Base-by-base conservation (phyloP, 495 filamentous ascomycete species). In the Xylona heveae region DNA sequence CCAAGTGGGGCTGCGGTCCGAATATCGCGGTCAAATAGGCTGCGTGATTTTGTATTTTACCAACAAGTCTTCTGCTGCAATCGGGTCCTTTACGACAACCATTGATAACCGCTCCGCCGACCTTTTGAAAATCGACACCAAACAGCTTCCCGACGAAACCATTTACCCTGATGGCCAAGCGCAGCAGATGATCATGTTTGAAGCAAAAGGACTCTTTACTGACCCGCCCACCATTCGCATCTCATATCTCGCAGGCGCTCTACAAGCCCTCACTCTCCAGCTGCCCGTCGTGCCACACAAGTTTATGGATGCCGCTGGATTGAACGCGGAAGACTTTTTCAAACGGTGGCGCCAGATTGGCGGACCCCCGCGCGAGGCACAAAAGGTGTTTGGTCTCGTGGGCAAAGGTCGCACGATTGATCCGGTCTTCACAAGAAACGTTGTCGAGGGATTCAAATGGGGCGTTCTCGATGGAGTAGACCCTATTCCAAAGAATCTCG, bases 321-420 rank as follows among this genome's bases (percentile, higher is more conserved):
- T 99, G 23, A 64, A 64, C 6, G 70, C 71, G 0, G 88, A 94
- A 30, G 88, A 95, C 38, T 99, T 95, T 54, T 99, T 99, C 59
- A 94, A 88, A 59, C 63, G 90, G 14, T 99, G 90, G 90, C 80
- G 88, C 52, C 90, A 99, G 51, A 95, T 99, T 43, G 90, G 90
- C 12, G 82, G 78, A 5, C 62, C 62, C 2, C 78, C 83, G 4
- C 62, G 91, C 7, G 90, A 99, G 47, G 66, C 75, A 0, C 90
- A 99, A 49, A 59, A 64, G 24, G 77, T 94, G 5, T 90, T 95
- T 49, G 74, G 74, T 0, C 49, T 78, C 17, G 39, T 57, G n/a
- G 36, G 36, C n/a, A 46, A 46, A 13, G 55, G 59, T 3, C 57
- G 59, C 35, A 53, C 42, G 43, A 66, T 62, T 29, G 55, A 55